Evolutionary conservation across 352 stramenopile genomes (phyloP).

Genomic region (Phytophthora pistaciae): DNA sequence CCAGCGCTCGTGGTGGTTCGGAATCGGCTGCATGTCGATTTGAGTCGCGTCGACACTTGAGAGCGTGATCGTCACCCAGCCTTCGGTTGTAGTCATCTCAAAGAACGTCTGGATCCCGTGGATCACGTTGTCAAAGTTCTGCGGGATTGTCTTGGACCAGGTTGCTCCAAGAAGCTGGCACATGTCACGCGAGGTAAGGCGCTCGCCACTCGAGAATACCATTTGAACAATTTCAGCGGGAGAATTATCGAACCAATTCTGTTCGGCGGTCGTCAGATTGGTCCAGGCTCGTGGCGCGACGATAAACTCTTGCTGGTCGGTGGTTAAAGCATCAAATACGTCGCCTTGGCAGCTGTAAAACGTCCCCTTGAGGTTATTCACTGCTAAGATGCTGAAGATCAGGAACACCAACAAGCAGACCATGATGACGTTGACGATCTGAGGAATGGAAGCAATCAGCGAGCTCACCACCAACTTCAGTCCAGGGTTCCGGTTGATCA

Average conservation of each 20-base stretch:
- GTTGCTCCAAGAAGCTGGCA: constrained; percentile 49
- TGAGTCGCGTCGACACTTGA: constrained; percentile 86
- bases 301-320: constrained; percentile 55
- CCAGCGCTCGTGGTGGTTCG: constrained; percentile 77
- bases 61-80: constrained; percentile 92
- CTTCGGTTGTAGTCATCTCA: constrained; percentile 93
- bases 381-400: constrained; percentile 91
- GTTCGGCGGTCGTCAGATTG: constrained; percentile 45
- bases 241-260: constrained; percentile 46
- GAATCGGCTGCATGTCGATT: constrained; percentile 92
- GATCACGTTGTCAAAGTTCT: constrained; percentile 87
- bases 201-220: constrained; percentile 11
- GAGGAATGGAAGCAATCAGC: constrained; percentile 79
- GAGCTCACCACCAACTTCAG: constrained; percentile 82
- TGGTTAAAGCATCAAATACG: constrained; percentile 46
- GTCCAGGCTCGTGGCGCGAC: constrained; percentile 53
- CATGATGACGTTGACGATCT: constrained; percentile 88
- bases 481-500: constrained; percentile 83
- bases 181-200: constrained; percentile 55
- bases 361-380: constrained; percentile 93
- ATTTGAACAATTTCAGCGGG: constrained; percentile 21
- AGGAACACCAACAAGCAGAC: constrained; percentile 84
- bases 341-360: constrained; percentile 78
- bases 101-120: constrained; percentile 82
- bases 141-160: constrained; percentile 62